These are phyloP conservation scores for Cucurbita moschata DNA, from an alignment of 306 rosid genomes.

Conservation along the genomic window DNA sequence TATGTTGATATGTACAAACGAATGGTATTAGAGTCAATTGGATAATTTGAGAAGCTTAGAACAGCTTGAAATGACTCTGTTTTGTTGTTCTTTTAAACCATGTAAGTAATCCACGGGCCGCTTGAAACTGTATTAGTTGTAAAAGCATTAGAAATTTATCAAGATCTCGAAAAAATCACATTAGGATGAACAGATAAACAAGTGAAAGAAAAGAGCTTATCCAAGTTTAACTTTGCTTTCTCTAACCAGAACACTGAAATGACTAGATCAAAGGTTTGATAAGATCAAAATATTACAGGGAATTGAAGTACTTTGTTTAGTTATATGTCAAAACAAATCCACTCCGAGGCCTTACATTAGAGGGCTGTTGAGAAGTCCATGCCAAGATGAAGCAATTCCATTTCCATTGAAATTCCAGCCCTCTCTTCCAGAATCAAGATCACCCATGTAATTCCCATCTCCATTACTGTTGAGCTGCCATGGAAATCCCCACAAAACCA, in stretches of 20 bases:
- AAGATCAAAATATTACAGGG: not conserved
- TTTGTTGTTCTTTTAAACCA: not conserved
- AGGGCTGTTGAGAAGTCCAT: conserved; percentile 80
- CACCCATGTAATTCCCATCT: conserved; percentile 37
- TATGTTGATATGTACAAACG: not conserved
- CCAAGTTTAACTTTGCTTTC: conserved; percentile 1
- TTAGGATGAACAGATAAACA: not conserved
- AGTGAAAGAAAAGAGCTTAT: not conserved
- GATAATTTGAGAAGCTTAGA: not conserved
- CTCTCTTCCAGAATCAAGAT: conserved; percentile 52
- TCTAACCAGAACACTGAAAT: not conserved
- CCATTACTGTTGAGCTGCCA: conserved; percentile 51
- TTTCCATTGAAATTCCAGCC: conserved; percentile 54
- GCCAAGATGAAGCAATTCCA: conserved; percentile 59
- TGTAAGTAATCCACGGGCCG: not conserved
- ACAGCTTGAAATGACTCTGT: not conserved
- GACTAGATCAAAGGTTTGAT: not conserved
- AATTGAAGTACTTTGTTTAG: conserved; percentile 1
- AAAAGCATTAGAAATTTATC: not conserved
- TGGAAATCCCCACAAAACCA: conserved; percentile 70
- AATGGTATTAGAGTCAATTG: not conserved
- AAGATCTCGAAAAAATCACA: not conserved
- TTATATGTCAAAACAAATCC: not conserved
- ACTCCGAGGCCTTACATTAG: conserved; percentile 35
- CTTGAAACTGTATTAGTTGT: not conserved